These are phyloP conservation scores for Apiosordaria backusii DNA, from an alignment of 495 filamentous ascomycete genomes.

Conservation along the genomic window DNA sequence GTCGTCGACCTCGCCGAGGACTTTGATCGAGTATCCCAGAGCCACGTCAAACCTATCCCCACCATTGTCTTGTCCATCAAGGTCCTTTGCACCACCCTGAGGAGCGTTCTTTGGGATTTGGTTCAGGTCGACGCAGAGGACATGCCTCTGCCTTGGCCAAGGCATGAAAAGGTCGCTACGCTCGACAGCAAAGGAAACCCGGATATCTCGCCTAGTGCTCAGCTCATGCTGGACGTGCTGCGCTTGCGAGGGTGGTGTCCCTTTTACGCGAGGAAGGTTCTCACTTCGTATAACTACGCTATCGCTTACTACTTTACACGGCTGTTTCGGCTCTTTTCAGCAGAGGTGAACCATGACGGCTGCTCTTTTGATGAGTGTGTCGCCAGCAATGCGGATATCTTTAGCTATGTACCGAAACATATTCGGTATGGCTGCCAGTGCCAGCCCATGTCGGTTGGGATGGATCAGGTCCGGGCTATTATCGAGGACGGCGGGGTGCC, in stretches of 20 bases:
- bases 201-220: slow-evolving; percentile 16
- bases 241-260: slow-evolving; percentile 26
- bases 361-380: slow-evolving; percentile 25
- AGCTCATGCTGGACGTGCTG: slow-evolving; percentile 24
- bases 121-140: slow-evolving; percentile 16
- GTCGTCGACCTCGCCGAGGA: slow-evolving; percentile 24
- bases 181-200: slow-evolving; percentile 10
- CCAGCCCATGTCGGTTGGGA: slow-evolving; percentile 16
- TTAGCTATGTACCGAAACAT: slow-evolving; percentile 22
- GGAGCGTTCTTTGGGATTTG: slow-evolving; percentile 19
- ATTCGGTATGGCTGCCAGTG: slow-evolving; percentile 22
- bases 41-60: slow-evolving; percentile 23
- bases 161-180: slow-evolving; percentile 15
- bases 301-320: slow-evolving; percentile 25
- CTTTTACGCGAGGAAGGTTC: slow-evolving; percentile 20
- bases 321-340: slow-evolving; percentile 16
- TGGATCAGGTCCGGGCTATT: slow-evolving; percentile 23
- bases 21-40: slow-evolving; percentile 26
- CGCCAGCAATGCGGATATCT: slow-evolving; percentile 22
- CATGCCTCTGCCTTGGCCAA: slow-evolving; percentile 16
- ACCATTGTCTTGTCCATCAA: slow-evolving; percentile 27
- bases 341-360: slow-evolving; percentile 10
- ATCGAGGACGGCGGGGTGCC: slow-evolving; percentile 22
- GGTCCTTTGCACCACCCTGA: slow-evolving; percentile 22
- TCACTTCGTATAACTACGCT: slow-evolving; percentile 21